A percentile compares a stretch with the other conserved stretches of the same genome.
phyloP scores from a whole-genome alignment of 1,284 basidiomycete species.

The Ustilago sp. region DNA sequence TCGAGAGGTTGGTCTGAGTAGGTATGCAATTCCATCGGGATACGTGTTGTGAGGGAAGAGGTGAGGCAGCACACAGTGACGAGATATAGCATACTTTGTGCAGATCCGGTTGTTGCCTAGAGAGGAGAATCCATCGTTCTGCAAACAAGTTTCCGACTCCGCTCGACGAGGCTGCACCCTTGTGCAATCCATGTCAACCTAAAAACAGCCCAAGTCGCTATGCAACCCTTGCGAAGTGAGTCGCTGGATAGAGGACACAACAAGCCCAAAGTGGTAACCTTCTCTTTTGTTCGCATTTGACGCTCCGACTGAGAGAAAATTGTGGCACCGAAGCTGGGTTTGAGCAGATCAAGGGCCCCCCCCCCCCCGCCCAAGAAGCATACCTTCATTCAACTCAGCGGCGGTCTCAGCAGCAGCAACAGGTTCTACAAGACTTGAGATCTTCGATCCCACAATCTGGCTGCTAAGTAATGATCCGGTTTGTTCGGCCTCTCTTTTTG shows the following conservation, averaged over 20 bases:
- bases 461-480: not conserved
- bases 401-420: not conserved
- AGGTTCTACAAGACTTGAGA: conserved; percentile 1
- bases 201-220: not conserved
- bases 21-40: not conserved
- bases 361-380: conserved; percentile 12
- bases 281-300: conserved; percentile 1
- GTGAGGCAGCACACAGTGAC: not conserved
- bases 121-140: not conserved
- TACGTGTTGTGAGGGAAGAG: not conserved
- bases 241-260: not conserved
- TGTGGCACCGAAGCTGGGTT: conserved; percentile 9
- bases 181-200: conserved; percentile 2
- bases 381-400: conserved; percentile 12
- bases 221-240: conserved; percentile 1
- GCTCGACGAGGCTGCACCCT: conserved; percentile 2
- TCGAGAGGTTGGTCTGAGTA: not conserved
- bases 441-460: conserved; percentile 34
- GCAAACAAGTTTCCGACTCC: not conserved
- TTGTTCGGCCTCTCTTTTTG: not conserved
- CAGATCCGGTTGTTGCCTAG: not conserved
- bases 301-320: not conserved
- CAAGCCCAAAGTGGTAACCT: conserved; percentile 2
- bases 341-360: conserved; percentile 3
- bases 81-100: not conserved